These are phyloP conservation scores for Gnomoniopsis smithogilvyi DNA, from an alignment of 2,329 filamentous ascomycete species.

Conservation along the genomic window DNA sequence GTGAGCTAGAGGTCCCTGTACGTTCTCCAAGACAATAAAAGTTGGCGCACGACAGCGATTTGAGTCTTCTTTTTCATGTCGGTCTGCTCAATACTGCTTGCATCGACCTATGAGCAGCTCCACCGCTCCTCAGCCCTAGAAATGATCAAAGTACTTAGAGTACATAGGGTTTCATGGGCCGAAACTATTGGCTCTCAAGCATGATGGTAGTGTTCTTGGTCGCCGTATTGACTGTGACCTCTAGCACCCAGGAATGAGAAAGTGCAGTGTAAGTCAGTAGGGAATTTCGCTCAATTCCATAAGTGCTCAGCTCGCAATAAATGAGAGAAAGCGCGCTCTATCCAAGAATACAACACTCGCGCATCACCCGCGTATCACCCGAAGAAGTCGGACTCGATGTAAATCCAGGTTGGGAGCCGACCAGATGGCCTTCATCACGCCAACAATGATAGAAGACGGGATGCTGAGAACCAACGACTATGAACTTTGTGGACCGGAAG, in stretches of 20 bases:
- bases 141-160: neutral
- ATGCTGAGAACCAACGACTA: too few relatives aligned
- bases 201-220: neutral
- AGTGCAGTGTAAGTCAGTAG: neutral
- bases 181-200: neutral
- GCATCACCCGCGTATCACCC: neutral
- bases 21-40: neutral
- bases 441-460: too few relatives aligned
- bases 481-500: too few relatives aligned
- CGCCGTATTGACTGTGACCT: neutral
- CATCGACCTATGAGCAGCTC: slow-evolving; percentile 1
- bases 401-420: neutral
- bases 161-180: neutral
- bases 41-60: neutral
- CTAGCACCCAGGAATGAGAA: slow-evolving; percentile 1
- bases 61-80: slow-evolving; percentile 3
- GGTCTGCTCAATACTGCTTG: neutral
- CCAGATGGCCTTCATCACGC: too few relatives aligned
- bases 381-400: neutral
- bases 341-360: neutral
- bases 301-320: neutral
- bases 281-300: neutral
- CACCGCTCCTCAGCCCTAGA: neutral
- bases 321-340: too few relatives aligned
- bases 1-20: neutral